These are phyloP conservation scores for Pseudonitzschia multiseries DNA, from an alignment of 108 stramenopile genomes.

Conservation along the genomic window DNA sequence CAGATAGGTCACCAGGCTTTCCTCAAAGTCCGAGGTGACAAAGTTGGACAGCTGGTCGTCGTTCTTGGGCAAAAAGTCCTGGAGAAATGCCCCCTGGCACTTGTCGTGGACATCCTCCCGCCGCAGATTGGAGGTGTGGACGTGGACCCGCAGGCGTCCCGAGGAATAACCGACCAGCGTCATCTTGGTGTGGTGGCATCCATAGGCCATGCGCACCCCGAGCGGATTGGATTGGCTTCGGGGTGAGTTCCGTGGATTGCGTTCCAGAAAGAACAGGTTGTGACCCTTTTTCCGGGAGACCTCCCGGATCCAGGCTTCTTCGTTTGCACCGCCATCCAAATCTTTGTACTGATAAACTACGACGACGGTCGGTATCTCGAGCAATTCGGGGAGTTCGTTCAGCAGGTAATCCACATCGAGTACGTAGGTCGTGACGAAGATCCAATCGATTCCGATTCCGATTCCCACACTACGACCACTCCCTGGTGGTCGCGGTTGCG, in stretches of 20 bases:
- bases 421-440: slow-evolving; percentile 61
- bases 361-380: slow-evolving; percentile 50
- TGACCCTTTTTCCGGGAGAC: background rate
- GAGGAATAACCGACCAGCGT: slow-evolving; percentile 63
- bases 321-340: slow-evolving; percentile 4
- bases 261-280: slow-evolving; percentile 26
- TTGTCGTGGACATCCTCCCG: slow-evolving; percentile 56
- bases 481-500: background rate
- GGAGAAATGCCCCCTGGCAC: slow-evolving; percentile 48
- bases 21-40: slow-evolving; percentile 53
- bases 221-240: slow-evolving; percentile 39
- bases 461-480: too few species aligned
- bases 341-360: slow-evolving; percentile 52
- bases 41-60: slow-evolving; percentile 3
- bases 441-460: slow-evolving; percentile 44
- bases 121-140: slow-evolving; percentile 76
- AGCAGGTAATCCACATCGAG: slow-evolving; percentile 60
- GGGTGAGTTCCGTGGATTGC: slow-evolving; percentile 21
- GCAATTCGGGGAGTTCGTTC: slow-evolving; percentile 54
- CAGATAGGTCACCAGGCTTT: slow-evolving; percentile 60
- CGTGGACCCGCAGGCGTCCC: slow-evolving; percentile 54
- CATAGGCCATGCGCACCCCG: slow-evolving; percentile 26
- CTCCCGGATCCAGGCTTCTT: slow-evolving; percentile 28
- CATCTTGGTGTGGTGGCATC: slow-evolving; percentile 82
- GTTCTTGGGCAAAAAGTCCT: slow-evolving; percentile 70